A percentile compares a stretch with the other conserved stretches of the same genome.
Evolutionary conservation across 2,329 filamentous ascomycete species (phyloP).

Genomic region (Chaetomium olivaceum): DNA sequence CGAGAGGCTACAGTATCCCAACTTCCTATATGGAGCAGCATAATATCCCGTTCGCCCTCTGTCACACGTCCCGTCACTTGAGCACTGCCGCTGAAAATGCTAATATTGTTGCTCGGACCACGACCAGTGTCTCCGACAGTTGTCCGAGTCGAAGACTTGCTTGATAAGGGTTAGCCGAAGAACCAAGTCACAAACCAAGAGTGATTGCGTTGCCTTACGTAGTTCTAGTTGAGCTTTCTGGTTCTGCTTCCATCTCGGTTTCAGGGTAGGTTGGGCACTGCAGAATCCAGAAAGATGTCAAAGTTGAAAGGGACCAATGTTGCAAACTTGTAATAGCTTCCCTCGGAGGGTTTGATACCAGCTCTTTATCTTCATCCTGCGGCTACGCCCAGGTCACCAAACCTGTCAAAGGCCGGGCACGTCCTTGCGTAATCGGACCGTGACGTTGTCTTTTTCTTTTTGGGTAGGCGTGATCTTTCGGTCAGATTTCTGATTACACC

Average conservation of each 20-base stretch:
- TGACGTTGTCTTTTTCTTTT: too few relatives aligned
- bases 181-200: neutral
- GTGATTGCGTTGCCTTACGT: neutral
- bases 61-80: neutral
- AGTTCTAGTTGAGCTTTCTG: neutral
- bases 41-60: neutral
- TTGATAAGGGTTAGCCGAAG: neutral
- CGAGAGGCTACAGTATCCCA: neutral
- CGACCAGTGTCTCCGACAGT: neutral
- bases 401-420: too few relatives aligned
- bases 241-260: neutral
- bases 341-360: too few relatives aligned
- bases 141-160: neutral
- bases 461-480: too few relatives aligned
- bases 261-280: neutral
- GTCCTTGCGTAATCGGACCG: too few relatives aligned
- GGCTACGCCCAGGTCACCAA: too few relatives aligned
- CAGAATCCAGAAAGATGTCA: too few relatives aligned
- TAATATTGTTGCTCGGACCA: neutral
- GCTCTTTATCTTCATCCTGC: too few relatives aligned
- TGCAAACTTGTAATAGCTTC: too few relatives aligned
- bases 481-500: too few relatives aligned
- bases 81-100: neutral
- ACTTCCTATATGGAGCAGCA: neutral
- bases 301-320: too few relatives aligned